A percentile compares a stretch with the other conserved stretches of the same genome.
These are phyloP conservation scores for Pseudogymnoascus sp. DNA, from an alignment of 2,329 filamentous ascomycete species.

Conservation along the genomic window DNA sequence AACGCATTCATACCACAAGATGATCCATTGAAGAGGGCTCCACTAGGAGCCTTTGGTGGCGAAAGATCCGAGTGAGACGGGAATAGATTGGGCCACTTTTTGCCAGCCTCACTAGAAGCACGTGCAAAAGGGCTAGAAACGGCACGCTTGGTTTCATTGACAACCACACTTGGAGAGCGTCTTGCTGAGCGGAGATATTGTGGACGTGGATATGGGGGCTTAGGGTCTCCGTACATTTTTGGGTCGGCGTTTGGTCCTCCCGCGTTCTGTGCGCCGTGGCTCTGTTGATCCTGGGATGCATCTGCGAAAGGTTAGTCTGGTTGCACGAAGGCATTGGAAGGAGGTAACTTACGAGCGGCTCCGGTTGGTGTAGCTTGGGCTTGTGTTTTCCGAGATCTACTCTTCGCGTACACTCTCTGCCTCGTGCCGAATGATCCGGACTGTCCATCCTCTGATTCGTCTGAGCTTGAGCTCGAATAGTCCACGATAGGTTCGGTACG, in stretches of 20 bases:
- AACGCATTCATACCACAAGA: conserved; percentile 13
- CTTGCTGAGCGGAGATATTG: conserved; percentile 1
- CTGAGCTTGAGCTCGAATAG: not conserved
- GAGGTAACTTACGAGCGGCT: not conserved
- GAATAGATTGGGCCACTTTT: conserved; percentile 15
- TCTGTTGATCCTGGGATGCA: not conserved
- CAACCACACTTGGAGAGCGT: not conserved
- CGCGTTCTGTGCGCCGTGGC: not conserved
- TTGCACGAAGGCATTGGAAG: not conserved
- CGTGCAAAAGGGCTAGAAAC: not conserved
- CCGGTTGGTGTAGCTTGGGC: not conserved
- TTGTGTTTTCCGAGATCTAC: not conserved
- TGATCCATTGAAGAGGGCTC: conserved; percentile 14
- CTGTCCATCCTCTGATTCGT: not conserved
- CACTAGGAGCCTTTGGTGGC: conserved; percentile 23
- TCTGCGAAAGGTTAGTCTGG: not conserved
- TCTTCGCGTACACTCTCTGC: not conserved
- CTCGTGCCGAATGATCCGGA: not conserved
- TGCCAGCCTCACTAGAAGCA: not conserved
- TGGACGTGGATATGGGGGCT: not conserved
- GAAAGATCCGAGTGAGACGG: not conserved
- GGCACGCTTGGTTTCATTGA: not conserved
- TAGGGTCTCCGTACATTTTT: not conserved
- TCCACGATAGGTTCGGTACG: not conserved
- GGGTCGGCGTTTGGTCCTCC: not conserved